phyloP scores from a whole-genome alignment of 345 rosid genomes.

The Reutealis trisperma region DNA sequence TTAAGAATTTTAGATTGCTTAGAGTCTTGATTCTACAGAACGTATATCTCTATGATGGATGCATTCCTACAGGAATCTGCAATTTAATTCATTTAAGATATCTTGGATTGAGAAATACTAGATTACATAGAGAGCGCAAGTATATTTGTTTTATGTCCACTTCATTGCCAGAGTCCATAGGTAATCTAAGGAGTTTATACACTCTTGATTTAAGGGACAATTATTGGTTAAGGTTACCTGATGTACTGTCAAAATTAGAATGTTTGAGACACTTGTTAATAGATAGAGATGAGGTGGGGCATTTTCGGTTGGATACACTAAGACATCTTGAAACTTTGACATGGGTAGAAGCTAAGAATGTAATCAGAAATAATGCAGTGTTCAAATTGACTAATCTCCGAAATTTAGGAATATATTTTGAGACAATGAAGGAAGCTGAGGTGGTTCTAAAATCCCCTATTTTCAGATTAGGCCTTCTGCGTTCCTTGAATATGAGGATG shows the following conservation, averaged over 20 bases:
- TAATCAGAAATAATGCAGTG: background rate
- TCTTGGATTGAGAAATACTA: background rate
- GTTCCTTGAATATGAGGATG: background rate
- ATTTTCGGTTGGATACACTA: background rate
- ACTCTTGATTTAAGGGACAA: background rate
- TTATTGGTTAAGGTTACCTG: background rate
- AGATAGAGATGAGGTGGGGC: too few species aligned
- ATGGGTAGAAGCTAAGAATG: background rate
- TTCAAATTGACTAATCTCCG: background rate
- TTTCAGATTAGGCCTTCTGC: background rate
- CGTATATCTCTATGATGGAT: too few species aligned
- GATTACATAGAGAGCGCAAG: background rate
- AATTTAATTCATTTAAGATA: background rate
- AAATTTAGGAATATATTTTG: background rate
- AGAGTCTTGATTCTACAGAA: constrained; percentile 1
- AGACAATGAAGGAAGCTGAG: background rate
- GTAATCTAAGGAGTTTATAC: background rate
- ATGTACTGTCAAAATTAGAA: background rate
- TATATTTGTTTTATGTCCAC: too few species aligned
- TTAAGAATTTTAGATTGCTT: background rate
- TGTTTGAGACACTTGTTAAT: constrained; percentile 5
- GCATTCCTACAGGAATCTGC: background rate
- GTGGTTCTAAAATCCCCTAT: background rate
- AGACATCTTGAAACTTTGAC: constrained; percentile 4
- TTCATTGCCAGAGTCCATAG: background rate